phyloP scores from a whole-genome alignment of 2,329 filamentous ascomycete genomes.

The Alternaria arborescens region DNA sequence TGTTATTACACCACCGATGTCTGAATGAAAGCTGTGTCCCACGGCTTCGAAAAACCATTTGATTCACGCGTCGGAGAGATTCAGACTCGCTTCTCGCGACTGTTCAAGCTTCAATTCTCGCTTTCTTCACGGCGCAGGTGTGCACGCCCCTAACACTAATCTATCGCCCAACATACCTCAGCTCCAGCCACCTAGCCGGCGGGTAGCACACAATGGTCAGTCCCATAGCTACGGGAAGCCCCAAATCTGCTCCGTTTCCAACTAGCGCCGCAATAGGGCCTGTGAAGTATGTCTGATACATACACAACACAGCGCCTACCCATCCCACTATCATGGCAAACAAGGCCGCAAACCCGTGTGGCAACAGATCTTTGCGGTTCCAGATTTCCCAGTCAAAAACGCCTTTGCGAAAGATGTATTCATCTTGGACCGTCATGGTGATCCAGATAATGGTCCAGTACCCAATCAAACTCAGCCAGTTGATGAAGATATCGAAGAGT shows the following conservation, averaged over 20 bases:
- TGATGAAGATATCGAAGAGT: slow-evolving; percentile 70
- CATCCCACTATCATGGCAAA: slow-evolving; percentile 2
- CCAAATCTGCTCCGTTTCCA: slow-evolving; percentile 61
- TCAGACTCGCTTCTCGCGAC: neutral
- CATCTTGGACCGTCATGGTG: slow-evolving; percentile 32
- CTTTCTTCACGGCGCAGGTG: neutral
- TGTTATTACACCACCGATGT: neutral
- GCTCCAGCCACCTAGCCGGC: slow-evolving; percentile 61
- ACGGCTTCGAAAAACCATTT: neutral
- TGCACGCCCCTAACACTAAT: neutral
- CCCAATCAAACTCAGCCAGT: slow-evolving; percentile 58
- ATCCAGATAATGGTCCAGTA: slow-evolving; percentile 40
- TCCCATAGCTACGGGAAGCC: slow-evolving; percentile 62
- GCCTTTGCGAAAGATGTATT: slow-evolving; percentile 32
- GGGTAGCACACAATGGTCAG: slow-evolving; percentile 64
- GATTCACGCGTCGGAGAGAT: neutral
- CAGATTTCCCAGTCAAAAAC: slow-evolving; percentile 35
- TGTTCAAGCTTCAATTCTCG: neutral
- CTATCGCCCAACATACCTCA: slow-evolving; percentile 39
- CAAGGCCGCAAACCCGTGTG: slow-evolving; percentile 25
- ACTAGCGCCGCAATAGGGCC: slow-evolving; percentile 31
- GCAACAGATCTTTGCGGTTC: slow-evolving; percentile 30
- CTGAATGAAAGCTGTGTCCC: neutral
- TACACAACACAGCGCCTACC: neutral
- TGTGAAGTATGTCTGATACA: slow-evolving; percentile 24